Conservation (phyloP, 2,329 filamentous ascomycete genomes). For the Colletotrichum tropicicola region DNA sequence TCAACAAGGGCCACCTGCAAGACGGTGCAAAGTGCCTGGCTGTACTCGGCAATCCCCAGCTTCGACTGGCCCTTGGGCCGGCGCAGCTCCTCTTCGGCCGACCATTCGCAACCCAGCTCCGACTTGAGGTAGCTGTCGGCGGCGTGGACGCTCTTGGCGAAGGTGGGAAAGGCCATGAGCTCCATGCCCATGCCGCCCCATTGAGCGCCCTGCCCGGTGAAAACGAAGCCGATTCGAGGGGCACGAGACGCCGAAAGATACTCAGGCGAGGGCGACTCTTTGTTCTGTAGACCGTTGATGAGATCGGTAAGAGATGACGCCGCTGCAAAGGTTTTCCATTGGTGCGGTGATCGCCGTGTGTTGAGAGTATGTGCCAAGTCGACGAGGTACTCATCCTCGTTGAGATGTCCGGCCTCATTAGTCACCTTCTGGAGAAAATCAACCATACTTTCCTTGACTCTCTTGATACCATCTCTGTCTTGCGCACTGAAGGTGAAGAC, state of each 20-base stretch:
- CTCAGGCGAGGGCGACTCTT: no score
- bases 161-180: background rate
- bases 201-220: conserved; percentile 33
- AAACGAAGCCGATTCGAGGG: conserved; percentile 26
- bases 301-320: background rate
- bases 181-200: conserved; percentile 31
- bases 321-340: background rate
- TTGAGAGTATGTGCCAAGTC: background rate
- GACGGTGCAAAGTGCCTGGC: conserved; percentile 44
- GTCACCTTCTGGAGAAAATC: no score
- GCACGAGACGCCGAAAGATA: background rate
- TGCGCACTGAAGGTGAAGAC: no score
- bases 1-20: conserved; percentile 50
- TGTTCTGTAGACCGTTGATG: no score
- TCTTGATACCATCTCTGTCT: no score
- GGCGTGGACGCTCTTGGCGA: conserved; percentile 27
- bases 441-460: no score
- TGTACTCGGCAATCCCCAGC: conserved; percentile 27
- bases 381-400: conserved; percentile 2
- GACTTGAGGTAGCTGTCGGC: conserved; percentile 20
- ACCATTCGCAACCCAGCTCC: background rate
- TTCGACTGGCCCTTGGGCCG: background rate
- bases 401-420: no score
- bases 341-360: background rate
- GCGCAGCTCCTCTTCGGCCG: background rate